A percentile compares a stretch with the other conserved stretches of the same genome.
Evolutionary conservation across 371 early-diverging fungal species (phyloP).

Genomic region (Mucor circinelloides): DNA sequence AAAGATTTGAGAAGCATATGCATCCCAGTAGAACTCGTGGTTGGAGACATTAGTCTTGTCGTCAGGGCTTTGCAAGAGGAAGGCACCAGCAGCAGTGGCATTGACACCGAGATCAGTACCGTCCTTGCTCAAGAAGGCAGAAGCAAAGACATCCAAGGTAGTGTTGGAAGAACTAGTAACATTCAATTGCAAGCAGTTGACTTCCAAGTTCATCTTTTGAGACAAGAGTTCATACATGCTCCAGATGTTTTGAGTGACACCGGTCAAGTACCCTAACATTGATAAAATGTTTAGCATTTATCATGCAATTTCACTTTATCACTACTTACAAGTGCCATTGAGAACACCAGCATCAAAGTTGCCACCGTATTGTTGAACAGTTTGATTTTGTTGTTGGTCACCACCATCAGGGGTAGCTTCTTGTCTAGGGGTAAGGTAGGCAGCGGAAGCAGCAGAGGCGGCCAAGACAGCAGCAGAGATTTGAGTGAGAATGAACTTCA

Average conservation of each 20-base stretch:
- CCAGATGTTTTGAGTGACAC: conserved; percentile 22
- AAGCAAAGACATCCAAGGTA: conserved; percentile 13
- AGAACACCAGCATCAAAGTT: conserved; percentile 7
- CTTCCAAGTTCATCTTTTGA: conserved; percentile 9
- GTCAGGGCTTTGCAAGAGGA: conserved; percentile 15
- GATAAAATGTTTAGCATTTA: not conserved
- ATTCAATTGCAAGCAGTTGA: conserved; percentile 21
- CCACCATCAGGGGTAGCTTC: not conserved
- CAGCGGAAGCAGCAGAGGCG: conserved; percentile 17
- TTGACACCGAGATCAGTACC: conserved; percentile 6
- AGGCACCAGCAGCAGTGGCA: conserved; percentile 16
- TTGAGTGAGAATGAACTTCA: conserved; percentile 16
- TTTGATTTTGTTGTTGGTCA: not conserved
- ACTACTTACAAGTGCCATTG: conserved; percentile 28
- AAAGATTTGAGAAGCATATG: conserved; percentile 24
- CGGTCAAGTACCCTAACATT: conserved; percentile 22
- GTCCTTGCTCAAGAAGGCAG: conserved; percentile 16
- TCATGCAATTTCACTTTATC: not conserved
- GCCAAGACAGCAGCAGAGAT: conserved; percentile 17
- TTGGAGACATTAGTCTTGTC: conserved; percentile 1
- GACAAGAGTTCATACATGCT: not conserved
- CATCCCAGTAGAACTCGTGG: conserved; percentile 14
- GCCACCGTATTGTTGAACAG: conserved; percentile 12
- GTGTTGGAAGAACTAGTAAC: conserved; percentile 9
- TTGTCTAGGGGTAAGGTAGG: conserved; percentile 15